phyloP scores from a whole-genome alignment of 2,329 filamentous ascomycete species.

The Lasiodiplodia gonubiensis region DNA sequence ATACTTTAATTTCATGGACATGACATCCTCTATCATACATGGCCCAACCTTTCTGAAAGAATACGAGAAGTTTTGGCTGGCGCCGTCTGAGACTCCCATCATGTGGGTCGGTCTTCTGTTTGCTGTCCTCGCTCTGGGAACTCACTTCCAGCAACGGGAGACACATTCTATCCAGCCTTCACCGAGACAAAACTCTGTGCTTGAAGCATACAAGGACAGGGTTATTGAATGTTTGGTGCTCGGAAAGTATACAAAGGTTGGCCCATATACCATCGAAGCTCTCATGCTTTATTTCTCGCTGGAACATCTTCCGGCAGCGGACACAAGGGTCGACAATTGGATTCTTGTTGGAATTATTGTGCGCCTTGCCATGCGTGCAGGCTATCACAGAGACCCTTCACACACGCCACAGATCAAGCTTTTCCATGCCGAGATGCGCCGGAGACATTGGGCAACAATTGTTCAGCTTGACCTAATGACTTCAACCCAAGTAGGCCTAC shows the following conservation, averaged over 20 bases:
- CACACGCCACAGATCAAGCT: too few relatives aligned
- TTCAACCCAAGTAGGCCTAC: constrained; percentile 48
- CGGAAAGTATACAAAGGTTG: not conserved
- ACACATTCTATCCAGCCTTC: constrained; percentile 29
- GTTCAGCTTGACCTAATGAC: constrained; percentile 41
- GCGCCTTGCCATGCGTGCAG: too few relatives aligned
- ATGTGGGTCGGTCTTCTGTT: constrained; percentile 55
- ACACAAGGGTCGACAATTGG: too few relatives aligned
- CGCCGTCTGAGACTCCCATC: constrained; percentile 44
- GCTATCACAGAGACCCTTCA: too few relatives aligned
- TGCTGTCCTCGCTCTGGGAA: constrained; percentile 40
- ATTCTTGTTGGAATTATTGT: too few relatives aligned
- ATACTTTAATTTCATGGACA: not conserved
- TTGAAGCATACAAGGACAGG: constrained; percentile 31
- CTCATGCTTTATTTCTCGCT: too few relatives aligned
- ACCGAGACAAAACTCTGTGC: constrained; percentile 35
- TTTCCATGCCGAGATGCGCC: too few relatives aligned
- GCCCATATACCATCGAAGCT: too few relatives aligned
- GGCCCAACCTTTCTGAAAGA: constrained; percentile 33
- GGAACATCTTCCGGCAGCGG: too few relatives aligned
- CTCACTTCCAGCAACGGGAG: constrained; percentile 8
- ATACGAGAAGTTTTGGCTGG: constrained; percentile 53
- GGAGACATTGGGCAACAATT: too few relatives aligned
- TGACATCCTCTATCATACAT: not conserved
- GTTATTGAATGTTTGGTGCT: constrained; percentile 16